phyloP scores from a whole-genome alignment of 768 basidiomycete species.

The Psilocybe cubensis region DNA sequence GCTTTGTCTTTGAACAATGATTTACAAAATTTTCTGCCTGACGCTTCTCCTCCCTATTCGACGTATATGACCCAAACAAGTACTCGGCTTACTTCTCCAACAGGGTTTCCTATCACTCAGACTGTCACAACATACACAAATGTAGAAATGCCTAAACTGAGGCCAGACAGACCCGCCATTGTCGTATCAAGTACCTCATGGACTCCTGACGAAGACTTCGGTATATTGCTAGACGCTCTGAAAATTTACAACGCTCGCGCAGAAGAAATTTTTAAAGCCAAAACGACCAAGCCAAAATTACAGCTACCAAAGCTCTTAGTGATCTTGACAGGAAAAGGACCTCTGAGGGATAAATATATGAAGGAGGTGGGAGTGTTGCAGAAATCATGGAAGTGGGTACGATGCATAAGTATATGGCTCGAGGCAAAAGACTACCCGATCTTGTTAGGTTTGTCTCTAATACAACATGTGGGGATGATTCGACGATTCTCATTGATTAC shows the following conservation, averaged over 20 bases:
- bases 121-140: constrained; percentile 34
- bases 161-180: constrained; percentile 80
- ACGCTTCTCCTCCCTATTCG: constrained; percentile 54
- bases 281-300: constrained; percentile 1
- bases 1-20: constrained; percentile 34
- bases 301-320: constrained; percentile 77
- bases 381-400: constrained; percentile 74
- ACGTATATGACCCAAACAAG: constrained; percentile 59
- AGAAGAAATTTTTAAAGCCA: constrained; percentile 21
- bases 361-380: constrained; percentile 60
- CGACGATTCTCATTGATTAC: not conserved
- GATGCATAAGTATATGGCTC: constrained; percentile 85
- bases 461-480: not conserved
- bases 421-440: constrained; percentile 89
- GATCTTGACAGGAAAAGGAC: constrained; percentile 91
- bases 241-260: constrained; percentile 68
- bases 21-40: constrained; percentile 56
- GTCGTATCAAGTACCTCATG: constrained; percentile 93
- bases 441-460: constrained; percentile 63
- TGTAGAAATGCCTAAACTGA: constrained; percentile 47
- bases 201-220: constrained; percentile 97
- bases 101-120: constrained; percentile 21
- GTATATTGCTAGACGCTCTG: constrained; percentile 79
- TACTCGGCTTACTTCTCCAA: constrained; percentile 18
- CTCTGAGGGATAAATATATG: constrained; percentile 77